These are phyloP conservation scores for Aspergillus pseudoterreus DNA, from an alignment of 2,329 filamentous ascomycete genomes.

Conservation along the genomic window DNA sequence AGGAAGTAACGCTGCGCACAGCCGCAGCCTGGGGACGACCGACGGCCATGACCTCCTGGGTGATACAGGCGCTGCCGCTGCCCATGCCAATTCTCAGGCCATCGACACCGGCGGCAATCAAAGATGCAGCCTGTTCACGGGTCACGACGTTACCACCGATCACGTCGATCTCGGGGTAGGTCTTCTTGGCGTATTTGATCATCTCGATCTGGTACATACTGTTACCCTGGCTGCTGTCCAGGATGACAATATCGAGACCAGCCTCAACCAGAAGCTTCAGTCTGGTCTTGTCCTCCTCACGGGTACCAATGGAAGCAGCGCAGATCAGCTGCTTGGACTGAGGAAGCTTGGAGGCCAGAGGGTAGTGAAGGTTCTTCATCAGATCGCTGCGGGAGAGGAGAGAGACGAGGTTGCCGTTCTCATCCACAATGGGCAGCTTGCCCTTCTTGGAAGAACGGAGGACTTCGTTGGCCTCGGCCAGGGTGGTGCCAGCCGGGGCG, in stretches of 20 bases:
- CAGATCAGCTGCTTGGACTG: slow-evolving; percentile 97
- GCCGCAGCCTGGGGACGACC: slow-evolving; percentile 92
- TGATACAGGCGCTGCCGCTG: slow-evolving; percentile 96
- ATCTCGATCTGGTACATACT: slow-evolving; percentile 98
- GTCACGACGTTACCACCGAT: slow-evolving; percentile 99
- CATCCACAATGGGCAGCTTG: slow-evolving; percentile 90
- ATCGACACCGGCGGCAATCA: slow-evolving; percentile 93
- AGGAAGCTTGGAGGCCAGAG: slow-evolving; percentile 90
- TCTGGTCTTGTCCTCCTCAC: slow-evolving; percentile 85
- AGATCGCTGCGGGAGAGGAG: slow-evolving; percentile 92
- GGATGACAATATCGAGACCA: slow-evolving; percentile 88
- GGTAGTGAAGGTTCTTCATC: slow-evolving; percentile 98
- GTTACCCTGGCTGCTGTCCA: slow-evolving; percentile 97
- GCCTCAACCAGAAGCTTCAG: slow-evolving; percentile 87
- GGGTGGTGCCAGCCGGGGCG: slow-evolving; percentile 74
- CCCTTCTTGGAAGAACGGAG: slow-evolving; percentile 96
- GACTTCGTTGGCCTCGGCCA: slow-evolving; percentile 87
- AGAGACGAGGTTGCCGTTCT: slow-evolving; percentile 78
- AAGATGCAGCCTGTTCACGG: slow-evolving; percentile 84
- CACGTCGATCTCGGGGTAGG: slow-evolving; percentile 81
- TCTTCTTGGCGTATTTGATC: slow-evolving; percentile 92
- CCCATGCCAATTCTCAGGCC: slow-evolving; percentile 99
- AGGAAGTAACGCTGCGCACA: slow-evolving; percentile 83
- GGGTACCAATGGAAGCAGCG: slow-evolving; percentile 91
- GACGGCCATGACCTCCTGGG: slow-evolving; percentile 99